Percentiles rank a stretch among this genome's conserved stretches.
Conservation (phyloP, 2,329 filamentous ascomycete genomes). For the Zasmidium cellare region DNA sequence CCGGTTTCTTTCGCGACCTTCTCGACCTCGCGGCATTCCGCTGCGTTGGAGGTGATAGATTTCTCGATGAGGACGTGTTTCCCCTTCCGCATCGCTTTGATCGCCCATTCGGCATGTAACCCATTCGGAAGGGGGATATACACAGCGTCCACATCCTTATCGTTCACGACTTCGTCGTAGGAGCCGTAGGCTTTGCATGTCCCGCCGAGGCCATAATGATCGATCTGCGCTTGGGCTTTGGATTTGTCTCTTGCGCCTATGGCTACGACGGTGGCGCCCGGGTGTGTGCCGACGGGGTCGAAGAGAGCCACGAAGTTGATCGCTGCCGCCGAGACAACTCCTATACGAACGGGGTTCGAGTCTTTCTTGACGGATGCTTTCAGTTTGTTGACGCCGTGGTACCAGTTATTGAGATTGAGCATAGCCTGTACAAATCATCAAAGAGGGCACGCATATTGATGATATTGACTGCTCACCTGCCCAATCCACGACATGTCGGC, state of each 20-base stretch:
- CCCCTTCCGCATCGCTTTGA: slow-evolving; percentile 46
- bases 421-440: not conserved
- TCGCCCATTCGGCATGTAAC: slow-evolving; percentile 48
- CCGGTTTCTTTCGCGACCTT: slow-evolving; percentile 29
- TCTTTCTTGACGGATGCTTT: not conserved
- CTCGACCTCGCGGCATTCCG: slow-evolving; percentile 44
- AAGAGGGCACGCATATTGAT: not conserved
- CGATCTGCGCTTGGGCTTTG: slow-evolving; percentile 15
- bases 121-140: slow-evolving; percentile 50
- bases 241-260: slow-evolving; percentile 12
- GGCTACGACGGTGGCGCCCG: slow-evolving; percentile 4
- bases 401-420: slow-evolving; percentile 1
- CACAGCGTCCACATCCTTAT: slow-evolving; percentile 48
- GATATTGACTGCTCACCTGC: not conserved
- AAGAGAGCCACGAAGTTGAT: slow-evolving; percentile 15
- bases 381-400: not conserved
- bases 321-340: slow-evolving; percentile 15
- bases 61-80: slow-evolving; percentile 59
- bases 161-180: slow-evolving; percentile 39
- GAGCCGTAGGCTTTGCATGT: slow-evolving; percentile 20
- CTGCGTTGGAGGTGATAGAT: slow-evolving; percentile 47
- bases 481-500: not conserved
- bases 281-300: slow-evolving; percentile 17
- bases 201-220: slow-evolving; percentile 4
- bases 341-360: not conserved